Evolutionary conservation across 1,284 basidiomycete genomes (phyloP).

Genomic region (Fomitopsis betulina): DNA sequence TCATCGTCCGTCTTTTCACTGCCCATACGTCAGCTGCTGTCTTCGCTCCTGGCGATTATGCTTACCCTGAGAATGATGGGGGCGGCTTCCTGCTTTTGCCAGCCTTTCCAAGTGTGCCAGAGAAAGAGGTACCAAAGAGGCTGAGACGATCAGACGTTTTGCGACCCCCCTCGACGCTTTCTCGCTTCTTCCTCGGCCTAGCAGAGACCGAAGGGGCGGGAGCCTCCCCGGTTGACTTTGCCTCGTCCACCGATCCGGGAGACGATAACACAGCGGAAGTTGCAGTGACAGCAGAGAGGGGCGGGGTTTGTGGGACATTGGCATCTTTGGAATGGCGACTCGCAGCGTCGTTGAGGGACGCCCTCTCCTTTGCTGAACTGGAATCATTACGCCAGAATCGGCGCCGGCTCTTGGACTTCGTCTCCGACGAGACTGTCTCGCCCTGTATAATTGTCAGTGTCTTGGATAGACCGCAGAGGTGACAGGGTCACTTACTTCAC

Average conservation of each 20-base stretch:
- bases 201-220: slow-evolving; percentile 2
- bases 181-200: slow-evolving; percentile 45
- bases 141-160: slow-evolving; percentile 61
- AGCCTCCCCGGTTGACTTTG: slow-evolving; percentile 17
- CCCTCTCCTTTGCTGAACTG: slow-evolving; percentile 24
- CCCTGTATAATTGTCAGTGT: not conserved
- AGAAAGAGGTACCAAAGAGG: slow-evolving; percentile 68
- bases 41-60: slow-evolving; percentile 5
- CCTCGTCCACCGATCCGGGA: slow-evolving; percentile 16
- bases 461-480: not conserved
- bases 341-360: slow-evolving; percentile 29
- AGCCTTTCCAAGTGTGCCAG: slow-evolving; percentile 52
- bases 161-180: slow-evolving; percentile 44
- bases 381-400: slow-evolving; percentile 51
- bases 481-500: slow-evolving; percentile 50
- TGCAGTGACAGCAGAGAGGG: slow-evolving; percentile 7
- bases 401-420: slow-evolving; percentile 36
- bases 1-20: slow-evolving; percentile 26
- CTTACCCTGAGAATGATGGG: slow-evolving; percentile 61
- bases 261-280: slow-evolving; percentile 10
- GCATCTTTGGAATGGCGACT: slow-evolving; percentile 33
- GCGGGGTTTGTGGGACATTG: slow-evolving; percentile 19
- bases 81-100: slow-evolving; percentile 76
- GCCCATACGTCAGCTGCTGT: not conserved
- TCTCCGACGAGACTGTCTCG: slow-evolving; percentile 13